Evolutionary conservation across 2,329 filamentous ascomycete species (phyloP).

Genomic region (Fusarium continuum): DNA sequence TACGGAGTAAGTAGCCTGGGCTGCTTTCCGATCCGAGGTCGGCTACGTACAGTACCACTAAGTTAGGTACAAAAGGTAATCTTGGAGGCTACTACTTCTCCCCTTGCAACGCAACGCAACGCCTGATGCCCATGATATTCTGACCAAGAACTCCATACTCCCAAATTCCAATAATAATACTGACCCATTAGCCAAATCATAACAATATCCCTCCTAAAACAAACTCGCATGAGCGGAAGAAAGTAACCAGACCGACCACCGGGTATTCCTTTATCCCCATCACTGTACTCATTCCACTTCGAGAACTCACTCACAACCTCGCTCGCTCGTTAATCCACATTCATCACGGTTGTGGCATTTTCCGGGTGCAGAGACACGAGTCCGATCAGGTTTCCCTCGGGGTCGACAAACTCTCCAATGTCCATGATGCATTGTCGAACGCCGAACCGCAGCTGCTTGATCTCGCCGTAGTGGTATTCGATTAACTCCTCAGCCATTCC

Average conservation of each 20-base stretch:
- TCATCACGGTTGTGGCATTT: constrained; percentile 26
- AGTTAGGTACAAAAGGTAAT: not conserved
- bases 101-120: constrained; percentile 1
- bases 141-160: constrained; percentile 14
- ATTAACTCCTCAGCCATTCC: constrained; percentile 35
- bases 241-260: constrained; percentile 11
- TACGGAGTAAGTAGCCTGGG: no score
- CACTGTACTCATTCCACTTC: not conserved
- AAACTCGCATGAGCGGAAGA: constrained; percentile 22
- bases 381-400: constrained; percentile 42
- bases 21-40: constrained; percentile 29
- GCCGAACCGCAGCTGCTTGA: constrained; percentile 38
- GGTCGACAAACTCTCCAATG: constrained; percentile 41
- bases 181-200: not conserved
- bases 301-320: not conserved
- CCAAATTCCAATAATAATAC: not conserved
- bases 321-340: constrained; percentile 1
- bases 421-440: constrained; percentile 41
- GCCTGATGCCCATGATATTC: constrained; percentile 17
- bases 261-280: constrained; percentile 42
- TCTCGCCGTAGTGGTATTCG: constrained; percentile 30
- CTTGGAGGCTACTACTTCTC: not conserved
- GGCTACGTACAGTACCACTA: constrained; percentile 6
- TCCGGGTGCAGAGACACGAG: constrained; percentile 38
- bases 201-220: not conserved